These are phyloP conservation scores for Aspergillus wentii DNA, from an alignment of 495 filamentous ascomycete species.

Conservation along the genomic window DNA sequence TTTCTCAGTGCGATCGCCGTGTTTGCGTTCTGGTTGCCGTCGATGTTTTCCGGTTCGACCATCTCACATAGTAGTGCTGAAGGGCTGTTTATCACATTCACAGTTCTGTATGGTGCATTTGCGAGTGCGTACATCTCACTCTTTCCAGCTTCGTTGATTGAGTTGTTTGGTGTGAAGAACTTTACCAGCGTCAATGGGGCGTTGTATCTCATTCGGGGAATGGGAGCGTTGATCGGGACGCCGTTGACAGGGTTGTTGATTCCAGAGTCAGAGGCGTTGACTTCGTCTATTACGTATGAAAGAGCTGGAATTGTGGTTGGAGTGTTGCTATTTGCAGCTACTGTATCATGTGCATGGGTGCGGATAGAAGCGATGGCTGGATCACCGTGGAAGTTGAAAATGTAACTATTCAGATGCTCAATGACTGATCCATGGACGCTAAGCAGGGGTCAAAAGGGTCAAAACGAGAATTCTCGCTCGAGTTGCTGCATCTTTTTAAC, in stretches of 20 bases:
- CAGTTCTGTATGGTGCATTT: slow-evolving; percentile 45
- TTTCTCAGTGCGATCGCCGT: slow-evolving; percentile 39
- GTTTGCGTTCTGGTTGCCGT: slow-evolving; percentile 46
- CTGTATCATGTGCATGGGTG: slow-evolving; percentile 30
- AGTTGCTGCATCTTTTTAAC: too few relatives aligned
- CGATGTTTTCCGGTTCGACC: slow-evolving; percentile 18
- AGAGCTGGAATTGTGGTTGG: slow-evolving; percentile 25
- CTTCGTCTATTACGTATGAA: slow-evolving; percentile 18
- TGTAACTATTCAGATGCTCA: slow-evolving; percentile 13
- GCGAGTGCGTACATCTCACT: slow-evolving; percentile 42
- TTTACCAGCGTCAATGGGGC: slow-evolving; percentile 57
- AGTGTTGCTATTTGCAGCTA: slow-evolving; percentile 27
- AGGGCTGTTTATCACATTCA: slow-evolving; percentile 48
- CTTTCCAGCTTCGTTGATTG: slow-evolving; percentile 41
- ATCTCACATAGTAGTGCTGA: slow-evolving; percentile 15
- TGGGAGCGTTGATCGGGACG: slow-evolving; percentile 50
- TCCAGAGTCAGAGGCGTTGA: slow-evolving; percentile 18
- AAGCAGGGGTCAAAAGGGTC: too few relatives aligned
- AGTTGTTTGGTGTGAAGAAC: slow-evolving; percentile 53
- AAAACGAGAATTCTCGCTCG: too few relatives aligned
- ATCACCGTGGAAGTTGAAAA: slow-evolving; percentile 19
- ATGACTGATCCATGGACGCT: too few relatives aligned
- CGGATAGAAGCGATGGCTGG: slow-evolving; percentile 22
- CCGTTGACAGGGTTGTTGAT: slow-evolving; percentile 39
- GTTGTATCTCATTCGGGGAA: slow-evolving; percentile 50